Base-by-base conservation (phyloP, 2,329 filamentous ascomycete species). In the Fusarium sterilihyphosum region DNA sequence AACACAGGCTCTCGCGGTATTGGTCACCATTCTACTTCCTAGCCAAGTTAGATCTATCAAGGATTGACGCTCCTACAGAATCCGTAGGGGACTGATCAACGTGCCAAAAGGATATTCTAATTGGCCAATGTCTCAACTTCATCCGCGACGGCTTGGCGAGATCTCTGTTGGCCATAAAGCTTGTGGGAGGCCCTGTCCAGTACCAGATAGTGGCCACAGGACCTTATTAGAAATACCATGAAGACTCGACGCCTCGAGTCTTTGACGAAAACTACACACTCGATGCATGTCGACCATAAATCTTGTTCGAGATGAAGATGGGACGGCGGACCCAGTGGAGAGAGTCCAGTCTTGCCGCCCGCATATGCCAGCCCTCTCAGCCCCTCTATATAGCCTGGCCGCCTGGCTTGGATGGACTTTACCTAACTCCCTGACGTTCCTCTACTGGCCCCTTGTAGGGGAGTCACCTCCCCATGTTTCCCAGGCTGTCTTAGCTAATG, bases 291-390 rank as follows among this genome's bases (percentile, higher is more conserved):
- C 47, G 63, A 49, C 26, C 35, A 26, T 47, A 43, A 41, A 43
- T 53, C 44, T 38, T 67, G 44, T 16, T 60, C n/a, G 40, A 71
- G 49, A 53, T 50, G 31, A 57, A 74, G 57, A 74, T 69, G 47
- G 50, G 61, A 74, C 64, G 71, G 65, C 56, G 56, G 67, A 60
- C 67, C 67, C 20, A 35, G 71, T 74, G 71, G 71, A 59, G 66
- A 67, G 70, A 71, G 33, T 50, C 22, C 40, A 22, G 35, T 67
- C 63, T 70, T 67, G 56, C 63, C 71, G 71, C 71, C 67, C 71
- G 71, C 71, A 72, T 44, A 74, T 56, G 47, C 59, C 71, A 74
- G 71, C 71, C 71, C 59, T 72, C 56, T 65, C 56, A 66, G 56
- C 61, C 67, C 69, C 64, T 53, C 31, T 37, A 53, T 29, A 41